Base-by-base conservation (phyloP, 1,284 basidiomycete species). In the Tetrapyrgos nigripes region DNA sequence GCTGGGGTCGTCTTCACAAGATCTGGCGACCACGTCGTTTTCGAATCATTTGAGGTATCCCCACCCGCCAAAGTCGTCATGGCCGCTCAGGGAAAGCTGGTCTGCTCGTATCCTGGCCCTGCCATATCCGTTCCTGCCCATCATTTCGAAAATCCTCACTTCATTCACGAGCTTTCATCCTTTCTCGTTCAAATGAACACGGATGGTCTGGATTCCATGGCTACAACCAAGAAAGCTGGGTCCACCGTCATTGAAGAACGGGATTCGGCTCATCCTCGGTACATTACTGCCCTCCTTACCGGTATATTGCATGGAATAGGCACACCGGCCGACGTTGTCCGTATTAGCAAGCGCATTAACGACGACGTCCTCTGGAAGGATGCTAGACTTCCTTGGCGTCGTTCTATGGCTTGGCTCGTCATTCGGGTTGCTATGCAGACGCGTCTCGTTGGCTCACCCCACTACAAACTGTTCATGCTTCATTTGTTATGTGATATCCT, bases 381-480 rank as follows among this genome's bases (percentile, higher is more conserved):
- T 27, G 68, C 75, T 1, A 55, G 57, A 24, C 67, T 70, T n/a
- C 80, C 80, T 13, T 83, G 81, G 81, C 67, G 79, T 24, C 66
- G 76, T 3, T 73, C 73, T 8, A 63, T 72, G 1, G 57, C 74
- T 4, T 78, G 75, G 74, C 68, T 76, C n/a, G 61, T 76, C 13
- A 64, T 76, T 24, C 70, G 73, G 23, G 70, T 78, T 17, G 64
- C 72, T 6, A 49, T 77, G 8, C 75, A 74, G 35, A 78, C 76
- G 0, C 70, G 78, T 0, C 66, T 83, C 10, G 52, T 59, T 17
- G 37, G 49, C 8, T 37, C 55, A 17, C 47, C 46, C 27, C 63
- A 54, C n/a, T 85, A 84, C 70, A 85, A 85, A 58, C 24, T 50
- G 1, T 85, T 85, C 64, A 77, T 83, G 65, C 53, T 75, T 1